Conservation (phyloP, 176 grass and related monocot genomes). For the Cenchrus fungigraminus region DNA sequence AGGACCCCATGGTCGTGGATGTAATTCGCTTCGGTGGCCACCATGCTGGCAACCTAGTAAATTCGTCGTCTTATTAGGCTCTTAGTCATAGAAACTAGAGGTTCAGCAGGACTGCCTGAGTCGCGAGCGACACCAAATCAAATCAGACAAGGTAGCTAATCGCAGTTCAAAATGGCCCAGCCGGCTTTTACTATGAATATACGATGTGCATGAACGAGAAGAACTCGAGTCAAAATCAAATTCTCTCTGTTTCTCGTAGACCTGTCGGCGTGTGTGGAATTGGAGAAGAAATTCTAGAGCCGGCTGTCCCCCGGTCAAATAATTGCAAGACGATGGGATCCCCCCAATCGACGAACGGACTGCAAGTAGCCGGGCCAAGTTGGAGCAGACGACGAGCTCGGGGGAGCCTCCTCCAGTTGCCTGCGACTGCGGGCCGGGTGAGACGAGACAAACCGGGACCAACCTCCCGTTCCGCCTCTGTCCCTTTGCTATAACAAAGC, state of each 20-base stretch:
- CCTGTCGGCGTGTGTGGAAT: not conserved
- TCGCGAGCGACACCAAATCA: not conserved
- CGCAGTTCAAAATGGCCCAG: not conserved
- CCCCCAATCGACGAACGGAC: not conserved
- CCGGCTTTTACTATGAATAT: not conserved
- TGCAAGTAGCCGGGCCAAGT: not conserved
- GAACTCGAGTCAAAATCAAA: conserved; percentile 35
- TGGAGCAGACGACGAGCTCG: not conserved
- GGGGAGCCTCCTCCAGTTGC: not conserved
- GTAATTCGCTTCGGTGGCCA: not conserved
- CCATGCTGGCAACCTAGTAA: not conserved
- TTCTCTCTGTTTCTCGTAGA: not conserved
- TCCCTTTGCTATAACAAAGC: not conserved
- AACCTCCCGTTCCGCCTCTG: not conserved
- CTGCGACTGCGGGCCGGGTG: not conserved
- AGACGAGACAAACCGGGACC: conserved; percentile 35
- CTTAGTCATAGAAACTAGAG: too few relatives aligned
- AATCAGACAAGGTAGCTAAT: not conserved
- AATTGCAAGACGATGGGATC: not conserved
- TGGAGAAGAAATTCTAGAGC: not conserved
- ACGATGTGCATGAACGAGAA: not conserved
- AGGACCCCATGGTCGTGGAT: conserved; percentile 1
- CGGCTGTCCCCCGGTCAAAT: not conserved
- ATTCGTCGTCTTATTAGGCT: not conserved
- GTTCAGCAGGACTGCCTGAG: too few relatives aligned